Evolutionary conservation across 495 filamentous ascomycete species (phyloP).

Genomic region (Xylaria venustula): DNA sequence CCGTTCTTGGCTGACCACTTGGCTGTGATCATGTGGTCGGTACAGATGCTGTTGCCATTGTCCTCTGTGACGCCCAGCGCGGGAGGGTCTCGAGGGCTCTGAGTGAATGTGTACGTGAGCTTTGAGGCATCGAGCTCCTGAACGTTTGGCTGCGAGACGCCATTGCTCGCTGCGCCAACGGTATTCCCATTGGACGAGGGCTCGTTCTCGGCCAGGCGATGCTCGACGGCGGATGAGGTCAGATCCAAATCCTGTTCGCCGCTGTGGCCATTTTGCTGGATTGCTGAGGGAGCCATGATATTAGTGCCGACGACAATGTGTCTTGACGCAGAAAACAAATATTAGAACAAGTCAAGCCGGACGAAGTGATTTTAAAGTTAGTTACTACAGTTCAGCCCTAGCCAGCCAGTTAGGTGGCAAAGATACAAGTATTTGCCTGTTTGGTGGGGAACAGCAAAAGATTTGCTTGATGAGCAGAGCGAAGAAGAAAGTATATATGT

Average conservation of each 20-base stretch:
- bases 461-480: background rate
- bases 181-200: slow-evolving; percentile 9
- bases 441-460: background rate
- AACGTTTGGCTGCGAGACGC: slow-evolving; percentile 26
- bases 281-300: slow-evolving; percentile 34
- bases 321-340: background rate
- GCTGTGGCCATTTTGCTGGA: slow-evolving; percentile 17
- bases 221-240: slow-evolving; percentile 41
- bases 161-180: slow-evolving; percentile 21
- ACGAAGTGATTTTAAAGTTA: background rate
- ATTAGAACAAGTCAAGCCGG: background rate
- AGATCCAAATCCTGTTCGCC: slow-evolving; percentile 40
- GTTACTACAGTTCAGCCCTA: background rate
- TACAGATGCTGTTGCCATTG: slow-evolving; percentile 58
- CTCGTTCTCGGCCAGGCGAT: slow-evolving; percentile 35
- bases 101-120: slow-evolving; percentile 66
- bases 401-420: background rate
- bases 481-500: slow-evolving; percentile 1
- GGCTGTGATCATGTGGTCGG: slow-evolving; percentile 87
- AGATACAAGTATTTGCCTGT: background rate
- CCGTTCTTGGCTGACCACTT: slow-evolving; percentile 65
- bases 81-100: slow-evolving; percentile 66
- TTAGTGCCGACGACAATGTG: slow-evolving; percentile 1
- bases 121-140: slow-evolving; percentile 67
- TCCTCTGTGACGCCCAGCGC: slow-evolving; percentile 48